phyloP scores from a whole-genome alignment of 345 rosid species.

The Sonneratia alba region DNA sequence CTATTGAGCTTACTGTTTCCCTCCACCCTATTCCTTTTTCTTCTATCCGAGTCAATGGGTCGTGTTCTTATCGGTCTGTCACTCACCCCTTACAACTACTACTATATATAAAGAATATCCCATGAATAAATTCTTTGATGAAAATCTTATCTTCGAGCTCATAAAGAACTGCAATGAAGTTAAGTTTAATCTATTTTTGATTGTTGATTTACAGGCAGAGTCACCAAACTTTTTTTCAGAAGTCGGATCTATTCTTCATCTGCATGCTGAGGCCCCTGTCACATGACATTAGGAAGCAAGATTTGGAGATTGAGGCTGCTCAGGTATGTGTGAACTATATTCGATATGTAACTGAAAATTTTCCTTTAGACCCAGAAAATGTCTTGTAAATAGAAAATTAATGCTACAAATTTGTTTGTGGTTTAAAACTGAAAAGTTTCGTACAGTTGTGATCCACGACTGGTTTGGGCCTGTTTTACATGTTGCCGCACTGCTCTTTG shows the following conservation, averaged over 20 bases:
- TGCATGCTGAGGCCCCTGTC: constrained; percentile 75
- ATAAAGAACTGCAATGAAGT: neutral
- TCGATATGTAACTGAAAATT: neutral
- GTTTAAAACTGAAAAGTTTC: neutral
- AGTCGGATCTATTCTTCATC: constrained; percentile 70
- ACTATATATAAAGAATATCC: no score
- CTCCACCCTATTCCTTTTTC: no score
- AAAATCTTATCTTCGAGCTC: neutral
- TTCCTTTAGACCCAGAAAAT: neutral
- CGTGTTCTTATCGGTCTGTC: no score
- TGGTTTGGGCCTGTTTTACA: neutral
- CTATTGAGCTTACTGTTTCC: no score
- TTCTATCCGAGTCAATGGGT: no score
- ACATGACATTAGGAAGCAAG: constrained; percentile 52
- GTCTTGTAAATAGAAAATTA: neutral
- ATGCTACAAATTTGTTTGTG: neutral
- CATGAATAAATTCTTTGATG: no score
- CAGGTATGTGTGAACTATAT: constrained; percentile 29
- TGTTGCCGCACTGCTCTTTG: neutral
- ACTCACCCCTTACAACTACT: no score
- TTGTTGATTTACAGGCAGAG: constrained; percentile 42
- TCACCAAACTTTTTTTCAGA: constrained; percentile 62
- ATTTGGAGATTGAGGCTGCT: constrained; percentile 67
- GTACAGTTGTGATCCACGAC: neutral
- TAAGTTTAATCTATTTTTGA: neutral